Evolutionary conservation across 2,329 filamentous ascomycete genomes (phyloP), one percentile per base, ranked within the genome.

Genomic region (Hypoxylon sp.): DNA sequence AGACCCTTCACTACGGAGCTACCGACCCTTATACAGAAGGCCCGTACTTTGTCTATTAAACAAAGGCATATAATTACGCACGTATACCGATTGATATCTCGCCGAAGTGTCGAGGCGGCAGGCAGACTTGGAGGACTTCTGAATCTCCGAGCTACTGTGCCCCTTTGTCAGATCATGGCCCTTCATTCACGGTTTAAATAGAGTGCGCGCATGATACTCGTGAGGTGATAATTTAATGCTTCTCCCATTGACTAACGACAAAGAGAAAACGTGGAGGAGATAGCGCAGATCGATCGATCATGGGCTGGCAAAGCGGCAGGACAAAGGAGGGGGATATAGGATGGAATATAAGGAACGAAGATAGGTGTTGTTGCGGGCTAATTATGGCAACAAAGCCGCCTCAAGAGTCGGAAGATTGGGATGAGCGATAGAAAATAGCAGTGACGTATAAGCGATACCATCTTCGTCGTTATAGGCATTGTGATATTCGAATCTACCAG

Each of bases 1-100:
- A 21, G 2, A 11, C 30, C 19, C 2, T 21, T 38, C 6, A n/a
- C 46, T 28, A 57, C n/a, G 28, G 60, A 23, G 3, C 51, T 21
- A 34, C 51, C 23, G 28, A 41, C 62, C 67, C 57, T 65, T 71
- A 70, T 69, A 69, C 57, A 38, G 32, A 28, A 23, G 10, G 19
- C 3, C 2, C 6, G 10, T 32, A 72, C 67, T 72, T 74, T 74
- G 68, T 74, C 60, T 25, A 30, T 14, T 4, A 34, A 38, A 73
- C 71, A 72, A 74, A 74, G 71, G 13, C 6, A 30, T 30, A 7
- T 10, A 19, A n/a, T 21, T 46, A 5, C 6, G 30, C 45, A 23
- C 23, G 17, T 25, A 52, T 51, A 23, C 28, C 34, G 28, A 49
- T 3, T 36, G 9, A 14, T 19, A 11, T 21, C 38, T 49, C 19